Evolutionary conservation across 768 basidiomycete genomes (phyloP).

Genomic region (Calocera viscosa): DNA sequence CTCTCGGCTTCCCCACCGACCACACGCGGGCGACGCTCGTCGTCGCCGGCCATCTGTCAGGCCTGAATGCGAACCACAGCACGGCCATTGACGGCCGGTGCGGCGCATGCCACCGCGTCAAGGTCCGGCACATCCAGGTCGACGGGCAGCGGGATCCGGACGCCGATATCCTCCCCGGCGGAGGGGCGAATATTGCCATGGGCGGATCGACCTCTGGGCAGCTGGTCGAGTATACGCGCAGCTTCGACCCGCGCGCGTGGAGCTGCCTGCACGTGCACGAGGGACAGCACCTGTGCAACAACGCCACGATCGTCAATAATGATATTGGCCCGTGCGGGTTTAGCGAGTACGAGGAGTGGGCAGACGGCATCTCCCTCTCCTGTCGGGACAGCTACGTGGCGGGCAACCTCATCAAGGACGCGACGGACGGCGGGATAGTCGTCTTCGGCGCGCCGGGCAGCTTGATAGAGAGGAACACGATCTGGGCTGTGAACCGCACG

Average conservation of each 20-base stretch:
- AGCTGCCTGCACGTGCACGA: constrained; percentile 68
- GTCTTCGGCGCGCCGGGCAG: constrained; percentile 65
- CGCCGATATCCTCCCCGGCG: constrained; percentile 33
- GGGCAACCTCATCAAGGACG: constrained; percentile 56
- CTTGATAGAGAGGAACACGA: constrained; percentile 61
- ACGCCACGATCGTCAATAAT: constrained; percentile 60
- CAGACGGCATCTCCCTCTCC: constrained; percentile 66
- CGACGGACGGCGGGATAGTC: constrained; percentile 72
- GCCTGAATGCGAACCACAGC: constrained; percentile 52
- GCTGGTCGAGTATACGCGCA: constrained; percentile 61
- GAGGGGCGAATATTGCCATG: constrained; percentile 75
- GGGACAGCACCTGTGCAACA: constrained; percentile 52
- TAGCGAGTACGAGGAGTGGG: constrained; percentile 58
- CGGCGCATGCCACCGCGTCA: constrained; percentile 43
- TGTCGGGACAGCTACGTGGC: constrained; percentile 50
- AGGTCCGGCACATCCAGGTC: constrained; percentile 68
- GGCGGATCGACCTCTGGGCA: constrained; percentile 63
- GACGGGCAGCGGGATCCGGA: constrained; percentile 54
- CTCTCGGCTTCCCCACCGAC: constrained; percentile 59
- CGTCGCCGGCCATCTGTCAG: constrained; percentile 34
- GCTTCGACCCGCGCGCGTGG: constrained; percentile 69
- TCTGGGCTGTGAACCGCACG: constrained; percentile 61
- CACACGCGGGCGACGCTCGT: constrained; percentile 51
- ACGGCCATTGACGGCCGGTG: constrained; percentile 66
- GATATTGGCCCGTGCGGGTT: constrained; percentile 70